Conservation (phyloP, 1,139 yeast genomes). For the Candida albicans region DNA sequence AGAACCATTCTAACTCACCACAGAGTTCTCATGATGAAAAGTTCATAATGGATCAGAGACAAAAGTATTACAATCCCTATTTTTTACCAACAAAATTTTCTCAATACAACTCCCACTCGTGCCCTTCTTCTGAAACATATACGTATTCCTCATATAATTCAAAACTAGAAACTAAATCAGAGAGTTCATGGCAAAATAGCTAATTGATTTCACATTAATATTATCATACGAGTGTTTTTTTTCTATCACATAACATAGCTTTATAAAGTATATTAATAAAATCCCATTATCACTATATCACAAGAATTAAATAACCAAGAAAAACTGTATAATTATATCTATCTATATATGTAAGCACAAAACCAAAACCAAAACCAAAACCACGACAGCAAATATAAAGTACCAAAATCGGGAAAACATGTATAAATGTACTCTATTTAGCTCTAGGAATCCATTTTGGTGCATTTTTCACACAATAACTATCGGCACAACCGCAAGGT, state of each 20-base stretch:
- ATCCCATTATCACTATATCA: background rate
- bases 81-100: slow-evolving; percentile 8
- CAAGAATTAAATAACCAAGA: background rate
- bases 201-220: background rate
- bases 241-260: too few species aligned
- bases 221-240: background rate
- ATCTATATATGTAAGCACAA: background rate
- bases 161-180: background rate
- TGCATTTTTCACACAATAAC: slow-evolving; percentile 44
- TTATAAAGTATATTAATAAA: too few species aligned
- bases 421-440: slow-evolving; percentile 7
- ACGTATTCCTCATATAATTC: background rate
- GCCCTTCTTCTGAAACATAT: background rate
- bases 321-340: background rate
- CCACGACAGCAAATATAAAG: background rate
- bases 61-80: slow-evolving; percentile 10
- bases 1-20: too few species aligned
- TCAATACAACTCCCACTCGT: background rate
- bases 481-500: slow-evolving; percentile 47
- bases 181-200: background rate
- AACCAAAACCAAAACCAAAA: too few species aligned
- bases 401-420: background rate
- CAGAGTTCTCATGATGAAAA: too few species aligned
- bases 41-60: background rate
- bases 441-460: slow-evolving; percentile 45